Evolutionary conservation across 306 rosid genomes (phyloP), one percentile per base, ranked within the genome.

Genomic region (Vachellia collinsii): DNA sequence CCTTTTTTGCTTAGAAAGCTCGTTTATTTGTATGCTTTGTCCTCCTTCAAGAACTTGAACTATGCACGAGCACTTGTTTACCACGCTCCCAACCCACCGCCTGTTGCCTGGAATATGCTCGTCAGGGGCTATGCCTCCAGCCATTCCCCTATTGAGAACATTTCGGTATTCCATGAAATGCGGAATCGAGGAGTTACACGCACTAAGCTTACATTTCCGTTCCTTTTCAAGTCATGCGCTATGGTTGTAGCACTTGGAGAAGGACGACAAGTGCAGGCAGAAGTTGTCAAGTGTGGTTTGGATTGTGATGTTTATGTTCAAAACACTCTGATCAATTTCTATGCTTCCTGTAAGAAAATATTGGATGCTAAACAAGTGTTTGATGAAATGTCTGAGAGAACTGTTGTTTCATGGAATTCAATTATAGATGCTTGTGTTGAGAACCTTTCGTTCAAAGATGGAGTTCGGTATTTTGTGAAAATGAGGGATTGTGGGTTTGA

Each of bases 331-430:
- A 82, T 95, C 7, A 75, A 81, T 37, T 92, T 92, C 0, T 93
- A 93, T 13, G 98, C 97, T 7, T 72, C 48, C 66, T 95, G 99
- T 39, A 89, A 76, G 88, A 95, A 83, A 65, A 87, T 91, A 11
- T 22, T 9, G 38, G 81, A 86, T 48, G 97, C 97, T 0, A 19
- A 71, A 0, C 59, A 56, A 42, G 82, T 90, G 90, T 93, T 95
- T 51, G 98, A 90, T 48, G 96, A 79, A 89, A 93, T 95, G 94
- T 68, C 77, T 41, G 89, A 54, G 0, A 88, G 93, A 79, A 89
- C 85, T 1, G 53, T 88, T 77, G 98, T 95, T 81, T 95, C 98
- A 3, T 95, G 99, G 97, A 95, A 95, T 74, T 83, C 92, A 1
- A 68, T 95, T 37, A 78, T 90, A 5, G 86, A 97, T 25, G 93